Evolutionary conservation across 2,329 filamentous ascomycete species (phyloP), one percentile per base, ranked within the genome.

Genomic region (Talaromyces pinophilus): DNA sequence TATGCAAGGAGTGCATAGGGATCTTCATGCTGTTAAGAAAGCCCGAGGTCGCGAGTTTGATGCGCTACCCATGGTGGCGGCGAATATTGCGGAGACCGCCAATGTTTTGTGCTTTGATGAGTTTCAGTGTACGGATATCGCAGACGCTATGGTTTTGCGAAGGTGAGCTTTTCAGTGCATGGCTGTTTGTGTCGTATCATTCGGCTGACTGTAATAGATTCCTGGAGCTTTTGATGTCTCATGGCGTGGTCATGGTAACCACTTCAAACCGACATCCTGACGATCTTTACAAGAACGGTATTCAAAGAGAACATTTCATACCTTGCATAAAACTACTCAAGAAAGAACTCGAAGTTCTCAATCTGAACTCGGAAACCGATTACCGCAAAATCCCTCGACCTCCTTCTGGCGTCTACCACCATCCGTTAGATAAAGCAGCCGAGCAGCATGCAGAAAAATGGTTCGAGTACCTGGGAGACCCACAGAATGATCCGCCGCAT

Each of bases 101-200:
- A 92, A 90, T 66, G 92, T 99, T 30, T 83, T 99, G 48, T 99
- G 95, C 78, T 99, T 99, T 76, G 95, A 99, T 79, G 95, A 99
- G 81, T 99, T 99, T 75, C 95, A 99, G 77, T 97, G 93, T 76
- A 99, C 95, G 46, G 95, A 99, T 79, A 94, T 99, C 38, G 95
- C 95, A 17, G 94, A 98, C 81, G 95, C 95, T 72, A 99, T 99
- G 95, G 99, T 99, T 72, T 78, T 99, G 71, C 86, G 95, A 72
- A 86, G 92, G 84, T 88, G 77, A 59, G 78, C 67, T 28, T 19
- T n/a, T 22, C 30, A 13, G n/a, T 35, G 4, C 10, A 33, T 40
- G n/a, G 13, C 33, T 40, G n/a, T 38, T 22, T 7, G 11, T 25
- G 2, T 25, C n/a, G 11, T 22, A 15, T 8, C 10, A 7, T 17